phyloP scores from a whole-genome alignment of 2,329 filamentous ascomycete species.

The Cordyceps javanica region DNA sequence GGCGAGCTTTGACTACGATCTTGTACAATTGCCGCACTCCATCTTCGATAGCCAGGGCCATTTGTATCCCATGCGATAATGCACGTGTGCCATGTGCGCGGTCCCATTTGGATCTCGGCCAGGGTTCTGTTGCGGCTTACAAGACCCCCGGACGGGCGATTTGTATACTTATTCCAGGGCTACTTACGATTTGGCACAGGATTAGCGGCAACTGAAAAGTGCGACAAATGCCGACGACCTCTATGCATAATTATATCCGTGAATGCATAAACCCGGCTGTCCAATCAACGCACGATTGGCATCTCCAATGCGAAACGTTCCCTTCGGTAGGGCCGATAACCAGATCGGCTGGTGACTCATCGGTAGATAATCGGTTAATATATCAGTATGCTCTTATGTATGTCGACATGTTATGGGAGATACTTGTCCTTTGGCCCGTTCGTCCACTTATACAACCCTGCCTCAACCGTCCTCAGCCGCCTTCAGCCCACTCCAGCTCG shows the following conservation, averaged over 20 bases:
- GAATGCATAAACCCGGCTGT: no score
- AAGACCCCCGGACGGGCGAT: no score
- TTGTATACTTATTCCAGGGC: no score
- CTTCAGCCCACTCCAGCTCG: conserved; percentile 1
- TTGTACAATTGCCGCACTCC: not conserved
- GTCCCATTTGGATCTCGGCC: no score
- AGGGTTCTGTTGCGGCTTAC: no score
- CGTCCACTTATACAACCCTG: not conserved
- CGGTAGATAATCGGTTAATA: not conserved
- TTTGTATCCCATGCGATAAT: no score
- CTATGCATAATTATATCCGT: not conserved
- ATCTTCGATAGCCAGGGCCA: no score
- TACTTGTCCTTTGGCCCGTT: not conserved
- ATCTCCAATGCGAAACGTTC: not conserved
- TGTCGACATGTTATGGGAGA: not conserved
- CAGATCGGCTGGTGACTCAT: not conserved
- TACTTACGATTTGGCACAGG: no score
- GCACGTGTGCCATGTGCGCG: no score
- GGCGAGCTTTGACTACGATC: not conserved
- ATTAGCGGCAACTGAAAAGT: not conserved
- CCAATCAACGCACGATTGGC: not conserved
- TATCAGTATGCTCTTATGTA: fast-evolving
- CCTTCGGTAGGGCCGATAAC: not conserved
- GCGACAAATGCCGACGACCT: no score
- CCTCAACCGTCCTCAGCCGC: no score